These are phyloP conservation scores for Aureobasidium zeae DNA, from an alignment of 2,329 filamentous ascomycete species.

Conservation along the genomic window DNA sequence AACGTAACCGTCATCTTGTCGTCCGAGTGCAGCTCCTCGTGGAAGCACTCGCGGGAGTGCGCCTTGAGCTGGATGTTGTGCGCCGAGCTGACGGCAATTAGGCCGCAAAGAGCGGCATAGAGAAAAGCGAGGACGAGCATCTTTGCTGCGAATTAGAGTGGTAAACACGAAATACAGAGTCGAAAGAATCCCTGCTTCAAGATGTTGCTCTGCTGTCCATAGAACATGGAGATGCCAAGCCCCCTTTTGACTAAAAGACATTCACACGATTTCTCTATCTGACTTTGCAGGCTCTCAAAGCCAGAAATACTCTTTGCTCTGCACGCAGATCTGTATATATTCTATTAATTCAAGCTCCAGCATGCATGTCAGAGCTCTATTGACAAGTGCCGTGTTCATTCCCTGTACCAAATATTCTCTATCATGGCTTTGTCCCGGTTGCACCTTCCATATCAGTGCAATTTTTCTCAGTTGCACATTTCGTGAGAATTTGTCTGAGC, in stretches of 20 bases:
- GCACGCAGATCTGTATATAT: too few relatives aligned
- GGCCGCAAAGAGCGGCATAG: constrained; percentile 41
- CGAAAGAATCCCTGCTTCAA: constrained; percentile 5
- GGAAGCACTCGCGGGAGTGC: constrained; percentile 94
- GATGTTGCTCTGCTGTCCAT: constrained; percentile 11
- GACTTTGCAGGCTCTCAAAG: background rate
- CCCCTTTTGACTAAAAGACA: too few relatives aligned
- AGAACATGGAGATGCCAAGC: constrained; percentile 4
- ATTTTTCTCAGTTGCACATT: too few relatives aligned
- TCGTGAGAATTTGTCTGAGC: too few relatives aligned
- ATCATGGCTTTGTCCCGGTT: too few relatives aligned
- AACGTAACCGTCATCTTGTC: constrained; percentile 97
- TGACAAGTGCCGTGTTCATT: too few relatives aligned
- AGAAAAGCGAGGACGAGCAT: constrained; percentile 30
- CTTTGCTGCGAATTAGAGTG: constrained; percentile 9
- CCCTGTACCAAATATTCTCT: too few relatives aligned
- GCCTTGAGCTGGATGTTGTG: constrained; percentile 95
- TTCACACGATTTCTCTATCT: background rate
- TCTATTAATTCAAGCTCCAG: too few relatives aligned
- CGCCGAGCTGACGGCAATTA: constrained; percentile 58
- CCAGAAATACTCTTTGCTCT: too few relatives aligned
- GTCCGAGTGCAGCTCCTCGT: constrained; percentile 83
- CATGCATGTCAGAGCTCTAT: too few relatives aligned
- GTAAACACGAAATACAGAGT: background rate
- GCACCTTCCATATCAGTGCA: too few relatives aligned